Conservation (phyloP, 2,329 filamentous ascomycete genomes). For the Cucurbitaria berberidis region DNA sequence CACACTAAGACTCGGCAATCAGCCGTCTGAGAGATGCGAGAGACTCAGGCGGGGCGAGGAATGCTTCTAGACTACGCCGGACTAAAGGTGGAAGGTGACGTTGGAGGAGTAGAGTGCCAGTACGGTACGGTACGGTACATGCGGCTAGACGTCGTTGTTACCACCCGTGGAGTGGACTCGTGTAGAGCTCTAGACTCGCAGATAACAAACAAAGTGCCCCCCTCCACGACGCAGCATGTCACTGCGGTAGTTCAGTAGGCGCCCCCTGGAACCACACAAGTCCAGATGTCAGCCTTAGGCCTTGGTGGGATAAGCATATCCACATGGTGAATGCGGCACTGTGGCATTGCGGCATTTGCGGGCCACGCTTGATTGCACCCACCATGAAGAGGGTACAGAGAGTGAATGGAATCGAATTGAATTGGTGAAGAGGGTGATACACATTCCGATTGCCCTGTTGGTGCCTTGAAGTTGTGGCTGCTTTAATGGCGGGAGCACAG, state of each 20-base stretch:
- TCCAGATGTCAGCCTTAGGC: constrained; percentile 1
- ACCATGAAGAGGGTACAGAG: background rate
- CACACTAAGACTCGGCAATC: background rate
- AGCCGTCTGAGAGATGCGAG: background rate
- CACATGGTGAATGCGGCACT: background rate
- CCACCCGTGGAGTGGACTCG: constrained; percentile 12
- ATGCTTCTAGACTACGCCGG: background rate
- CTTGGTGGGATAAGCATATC: constrained; percentile 1
- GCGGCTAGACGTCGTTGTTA: constrained; percentile 14
- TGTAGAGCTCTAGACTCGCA: constrained; percentile 1
- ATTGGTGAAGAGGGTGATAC: too few relatives aligned
- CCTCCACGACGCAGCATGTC: constrained; percentile 2
- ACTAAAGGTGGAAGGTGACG: constrained; percentile 16
- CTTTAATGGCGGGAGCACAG: background rate
- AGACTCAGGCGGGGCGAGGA: background rate
- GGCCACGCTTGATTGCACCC: background rate
- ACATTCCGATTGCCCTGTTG: background rate
- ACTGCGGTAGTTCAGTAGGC: constrained; percentile 8
- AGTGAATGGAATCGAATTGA: too few relatives aligned
- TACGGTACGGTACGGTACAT: constrained; percentile 13
- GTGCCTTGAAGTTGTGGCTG: background rate
- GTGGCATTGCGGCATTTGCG: constrained; percentile 7
- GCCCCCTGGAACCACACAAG: background rate
- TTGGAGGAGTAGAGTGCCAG: too few relatives aligned
- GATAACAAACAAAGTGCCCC: too few relatives aligned